Evolutionary conservation across 495 filamentous ascomycete genomes (phyloP).

Genomic region (Pseudoneurospora amorphoporcata): DNA sequence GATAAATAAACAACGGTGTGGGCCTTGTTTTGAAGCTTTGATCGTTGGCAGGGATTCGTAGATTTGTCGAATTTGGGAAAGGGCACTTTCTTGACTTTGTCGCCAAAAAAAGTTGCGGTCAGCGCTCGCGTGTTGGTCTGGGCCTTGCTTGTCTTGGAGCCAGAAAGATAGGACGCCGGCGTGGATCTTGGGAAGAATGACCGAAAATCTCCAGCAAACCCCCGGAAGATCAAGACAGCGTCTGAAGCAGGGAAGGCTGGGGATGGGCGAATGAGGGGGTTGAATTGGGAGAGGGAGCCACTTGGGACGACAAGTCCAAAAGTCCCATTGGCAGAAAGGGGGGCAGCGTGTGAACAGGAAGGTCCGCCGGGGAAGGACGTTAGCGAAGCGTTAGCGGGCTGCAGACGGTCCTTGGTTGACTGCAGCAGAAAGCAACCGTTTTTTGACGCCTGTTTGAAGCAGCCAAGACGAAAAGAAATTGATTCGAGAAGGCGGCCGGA

Average conservation of each 20-base stretch:
- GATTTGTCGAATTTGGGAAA: background rate
- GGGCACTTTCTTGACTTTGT: background rate
- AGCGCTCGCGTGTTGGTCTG: background rate
- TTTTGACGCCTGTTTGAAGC: background rate
- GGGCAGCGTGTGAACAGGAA: background rate
- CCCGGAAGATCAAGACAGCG: background rate
- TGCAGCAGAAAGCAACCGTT: background rate
- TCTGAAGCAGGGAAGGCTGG: background rate
- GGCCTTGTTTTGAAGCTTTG: background rate
- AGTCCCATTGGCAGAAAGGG: background rate
- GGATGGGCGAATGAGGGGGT: background rate
- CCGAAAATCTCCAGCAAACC: background rate
- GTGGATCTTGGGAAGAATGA: background rate
- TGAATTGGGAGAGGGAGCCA: background rate
- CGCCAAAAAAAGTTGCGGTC: background rate
- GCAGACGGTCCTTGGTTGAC: background rate
- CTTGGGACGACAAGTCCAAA: background rate
- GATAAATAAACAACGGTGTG: conserved; percentile 1
- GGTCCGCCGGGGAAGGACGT: background rate
- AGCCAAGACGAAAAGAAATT: background rate
- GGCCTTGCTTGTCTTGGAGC: background rate
- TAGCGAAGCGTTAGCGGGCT: background rate
- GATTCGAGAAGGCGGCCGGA: background rate
- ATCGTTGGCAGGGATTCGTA: background rate
- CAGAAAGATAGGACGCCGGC: background rate